Base-by-base conservation (phyloP, 2,329 filamentous ascomycete species). In the Sclerotinia glacialis region DNA sequence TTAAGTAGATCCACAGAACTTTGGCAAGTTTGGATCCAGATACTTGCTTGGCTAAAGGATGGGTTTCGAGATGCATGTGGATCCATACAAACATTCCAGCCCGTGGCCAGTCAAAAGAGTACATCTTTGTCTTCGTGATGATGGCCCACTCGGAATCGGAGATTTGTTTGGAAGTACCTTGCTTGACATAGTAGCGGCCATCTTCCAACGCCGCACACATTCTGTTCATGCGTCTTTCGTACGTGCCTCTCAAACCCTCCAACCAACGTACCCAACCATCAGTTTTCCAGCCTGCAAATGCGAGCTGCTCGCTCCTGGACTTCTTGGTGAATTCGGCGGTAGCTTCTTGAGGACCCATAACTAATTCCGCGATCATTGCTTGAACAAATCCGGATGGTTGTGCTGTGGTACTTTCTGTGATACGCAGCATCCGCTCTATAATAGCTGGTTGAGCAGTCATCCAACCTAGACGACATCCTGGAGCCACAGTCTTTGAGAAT, bases 1-100 rank as follows among this genome's bases (percentile, higher is more conserved):
- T 92, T 73, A 92, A 82, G 76, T 87, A 86, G 12, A 92, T 77
- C 86, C 92, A 89, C 28, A 96, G 80, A 0, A 89, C 90, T 21
- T 80, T 81, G 3, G 85, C 81, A 0, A 96, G 82, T 31, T 82
- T 79, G 12, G 83, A 76, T 0, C 84, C 82, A 60, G 83, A 79
- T 26, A 90, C 79, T 52, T 80, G 76, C 34, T 77, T 77, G 76
- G 81, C 88, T 18, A 96, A 82, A 16, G 92, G 91, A 75, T 97
- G 93, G 2, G 82, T 80, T 65, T 89, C 85, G 72, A 93, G 89
- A 75, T 87, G 83, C 68, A 95, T 79, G 66, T 85, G 83, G 4
- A 96, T 74, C 93, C 93, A 97, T 66, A 96, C 78, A 77, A 97
- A 97, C 93, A 97, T 97, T 75, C 93, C 93, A 46, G 89, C 93